Evolutionary conservation across 257 asterid genomes (phyloP).

Genomic region (Primulina eburnea): DNA sequence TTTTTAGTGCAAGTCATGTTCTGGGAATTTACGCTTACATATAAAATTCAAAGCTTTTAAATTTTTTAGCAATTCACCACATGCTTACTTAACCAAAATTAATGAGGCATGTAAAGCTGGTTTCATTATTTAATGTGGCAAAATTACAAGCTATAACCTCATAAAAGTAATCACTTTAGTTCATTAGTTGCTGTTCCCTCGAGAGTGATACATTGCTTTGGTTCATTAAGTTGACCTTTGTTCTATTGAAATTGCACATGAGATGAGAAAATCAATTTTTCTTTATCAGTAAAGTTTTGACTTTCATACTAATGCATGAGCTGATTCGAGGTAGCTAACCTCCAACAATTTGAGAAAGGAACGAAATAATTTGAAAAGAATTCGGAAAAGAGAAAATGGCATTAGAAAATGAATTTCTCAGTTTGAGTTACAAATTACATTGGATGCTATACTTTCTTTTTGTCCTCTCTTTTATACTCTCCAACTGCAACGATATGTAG

Average conservation of each 20-base stretch:
- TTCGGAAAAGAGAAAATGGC: too few species aligned
- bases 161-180: background rate
- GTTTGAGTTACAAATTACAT: too few species aligned
- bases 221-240: background rate
- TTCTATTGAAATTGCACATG: background rate
- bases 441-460: too few species aligned
- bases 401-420: too few species aligned
- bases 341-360: too few species aligned
- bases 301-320: background rate
- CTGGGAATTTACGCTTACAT: background rate
- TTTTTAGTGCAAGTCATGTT: slow-evolving; percentile 5
- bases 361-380: too few species aligned
- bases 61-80: background rate
- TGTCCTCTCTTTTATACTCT: too few species aligned
- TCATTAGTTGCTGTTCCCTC: background rate
- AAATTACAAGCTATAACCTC: background rate
- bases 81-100: background rate
- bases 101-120: background rate
- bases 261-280: too few species aligned
- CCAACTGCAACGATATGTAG: too few species aligned
- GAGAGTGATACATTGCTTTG: background rate
- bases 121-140: background rate
- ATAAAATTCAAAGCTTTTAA: too few species aligned
- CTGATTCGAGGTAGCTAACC: too few species aligned
- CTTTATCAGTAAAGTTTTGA: background rate